These are phyloP conservation scores for Metschnikowia picachoensis DNA, from an alignment of 805 yeast species.

Conservation along the genomic window DNA sequence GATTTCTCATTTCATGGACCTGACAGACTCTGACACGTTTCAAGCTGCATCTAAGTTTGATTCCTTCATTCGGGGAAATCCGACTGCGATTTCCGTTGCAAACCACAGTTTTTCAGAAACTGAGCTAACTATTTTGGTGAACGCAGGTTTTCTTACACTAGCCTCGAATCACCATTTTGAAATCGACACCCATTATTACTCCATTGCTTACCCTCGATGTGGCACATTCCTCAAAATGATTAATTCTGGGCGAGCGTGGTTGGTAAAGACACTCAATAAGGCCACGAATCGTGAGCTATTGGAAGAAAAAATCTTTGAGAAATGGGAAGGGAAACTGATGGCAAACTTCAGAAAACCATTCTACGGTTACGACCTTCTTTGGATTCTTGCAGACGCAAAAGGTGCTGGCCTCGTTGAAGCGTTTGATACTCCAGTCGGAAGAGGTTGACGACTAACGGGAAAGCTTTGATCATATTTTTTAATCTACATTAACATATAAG, in stretches of 20 bases:
- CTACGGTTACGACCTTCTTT: constrained; percentile 47
- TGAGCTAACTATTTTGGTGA: constrained; percentile 31
- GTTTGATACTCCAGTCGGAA: constrained; percentile 50
- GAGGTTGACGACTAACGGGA: constrained; percentile 57
- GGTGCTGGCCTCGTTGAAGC: constrained; percentile 53
- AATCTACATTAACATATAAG: too few relatives aligned
- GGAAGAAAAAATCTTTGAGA: constrained; percentile 39
- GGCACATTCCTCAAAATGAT: constrained; percentile 46
- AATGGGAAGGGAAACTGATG: constrained; percentile 44
- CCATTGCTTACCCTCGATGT: constrained; percentile 46
- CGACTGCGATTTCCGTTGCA: constrained; percentile 27
- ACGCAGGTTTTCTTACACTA: constrained; percentile 42
- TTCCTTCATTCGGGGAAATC: constrained; percentile 21
- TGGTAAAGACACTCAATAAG: constrained; percentile 36
- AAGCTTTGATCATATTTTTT: constrained; percentile 22
- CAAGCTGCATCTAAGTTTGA: constrained; percentile 22
- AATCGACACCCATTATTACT: constrained; percentile 37
- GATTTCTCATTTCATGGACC: constrained; percentile 14
- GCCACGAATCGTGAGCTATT: constrained; percentile 41
- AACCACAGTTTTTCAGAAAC: constrained; percentile 22
- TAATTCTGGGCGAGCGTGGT: constrained; percentile 41
- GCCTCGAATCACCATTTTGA: constrained; percentile 43
- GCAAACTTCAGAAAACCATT: constrained; percentile 43
- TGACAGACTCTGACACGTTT: constrained; percentile 9
- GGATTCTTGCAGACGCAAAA: constrained; percentile 48